Evolutionary conservation across 176 grass and related monocot genomes (phyloP).

Genomic region (Oryza punctata): DNA sequence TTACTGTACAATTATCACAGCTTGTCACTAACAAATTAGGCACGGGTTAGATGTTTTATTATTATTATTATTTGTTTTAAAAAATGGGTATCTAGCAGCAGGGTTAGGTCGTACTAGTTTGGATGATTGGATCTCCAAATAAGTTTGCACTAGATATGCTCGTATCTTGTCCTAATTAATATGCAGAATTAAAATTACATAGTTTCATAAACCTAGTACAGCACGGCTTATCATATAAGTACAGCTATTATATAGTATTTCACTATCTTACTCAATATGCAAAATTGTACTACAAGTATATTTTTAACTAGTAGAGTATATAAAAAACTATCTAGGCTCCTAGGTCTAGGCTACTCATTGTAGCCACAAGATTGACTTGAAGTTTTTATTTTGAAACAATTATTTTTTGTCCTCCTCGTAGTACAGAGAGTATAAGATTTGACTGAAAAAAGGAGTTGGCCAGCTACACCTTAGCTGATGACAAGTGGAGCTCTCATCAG

Average conservation of each 20-base stretch:
- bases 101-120: not conserved
- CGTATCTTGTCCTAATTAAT: not conserved
- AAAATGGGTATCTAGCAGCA: not conserved
- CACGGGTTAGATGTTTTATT: not conserved
- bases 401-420: not conserved
- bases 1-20: not conserved
- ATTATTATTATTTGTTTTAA: not conserved
- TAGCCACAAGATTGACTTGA: not conserved
- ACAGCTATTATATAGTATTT: not conserved
- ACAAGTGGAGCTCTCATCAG: slow-evolving; percentile 32
- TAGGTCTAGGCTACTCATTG: not conserved
- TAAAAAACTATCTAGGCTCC: not conserved
- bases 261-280: not conserved
- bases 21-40: not conserved
- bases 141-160: not conserved
- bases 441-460: slow-evolving; percentile 17
- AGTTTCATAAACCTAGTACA: not conserved
- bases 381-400: not conserved
- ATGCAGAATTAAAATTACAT: not conserved
- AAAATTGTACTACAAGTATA: not conserved
- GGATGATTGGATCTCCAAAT: not conserved
- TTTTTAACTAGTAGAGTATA: not conserved
- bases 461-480: slow-evolving; percentile 8
- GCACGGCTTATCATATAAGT: not conserved
- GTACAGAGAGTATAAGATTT: slow-evolving; percentile 5